phyloP scores from a whole-genome alignment of 2,329 filamentous ascomycete genomes.

The Cladophialophora exuberans region DNA sequence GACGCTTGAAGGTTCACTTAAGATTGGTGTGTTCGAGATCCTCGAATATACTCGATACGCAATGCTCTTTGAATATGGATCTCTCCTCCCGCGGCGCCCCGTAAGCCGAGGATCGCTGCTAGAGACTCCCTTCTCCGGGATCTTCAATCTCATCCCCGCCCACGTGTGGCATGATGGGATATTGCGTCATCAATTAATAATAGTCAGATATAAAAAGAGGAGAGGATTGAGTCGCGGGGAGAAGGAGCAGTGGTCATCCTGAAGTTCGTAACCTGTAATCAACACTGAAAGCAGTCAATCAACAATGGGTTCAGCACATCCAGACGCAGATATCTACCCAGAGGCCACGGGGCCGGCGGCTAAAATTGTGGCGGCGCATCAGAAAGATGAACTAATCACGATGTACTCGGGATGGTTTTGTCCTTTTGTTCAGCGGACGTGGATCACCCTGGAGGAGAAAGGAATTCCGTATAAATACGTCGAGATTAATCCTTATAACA shows the following conservation, averaged over 20 bases:
- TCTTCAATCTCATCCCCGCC: background rate
- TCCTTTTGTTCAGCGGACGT: conserved; percentile 68
- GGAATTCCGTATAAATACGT: conserved; percentile 73
- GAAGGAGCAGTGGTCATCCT: background rate
- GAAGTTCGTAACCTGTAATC: background rate
- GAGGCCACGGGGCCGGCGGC: conserved; percentile 51
- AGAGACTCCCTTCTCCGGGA: no score
- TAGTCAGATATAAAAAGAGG: no score
- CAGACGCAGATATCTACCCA: conserved; percentile 49
- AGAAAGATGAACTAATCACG: conserved; percentile 50
- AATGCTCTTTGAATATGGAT: no score
- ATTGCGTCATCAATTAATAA: background rate
- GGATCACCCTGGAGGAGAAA: conserved; percentile 76
- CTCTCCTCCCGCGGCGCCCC: background rate
- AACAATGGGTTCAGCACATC: conserved; percentile 33
- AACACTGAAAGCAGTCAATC: background rate
- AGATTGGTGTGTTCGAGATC: no score
- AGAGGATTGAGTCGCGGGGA: no score
- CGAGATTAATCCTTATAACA: conserved; percentile 78
- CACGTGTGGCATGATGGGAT: background rate
- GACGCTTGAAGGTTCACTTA: no score
- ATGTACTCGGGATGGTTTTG: conserved; percentile 79
- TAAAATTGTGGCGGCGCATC: conserved; percentile 40
- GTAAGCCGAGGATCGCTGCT: background rate
- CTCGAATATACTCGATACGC: no score